Evolutionary conservation across 129 eudicot genomes (phyloP).

Genomic region (Chrysanthemum lavandulifolium): DNA sequence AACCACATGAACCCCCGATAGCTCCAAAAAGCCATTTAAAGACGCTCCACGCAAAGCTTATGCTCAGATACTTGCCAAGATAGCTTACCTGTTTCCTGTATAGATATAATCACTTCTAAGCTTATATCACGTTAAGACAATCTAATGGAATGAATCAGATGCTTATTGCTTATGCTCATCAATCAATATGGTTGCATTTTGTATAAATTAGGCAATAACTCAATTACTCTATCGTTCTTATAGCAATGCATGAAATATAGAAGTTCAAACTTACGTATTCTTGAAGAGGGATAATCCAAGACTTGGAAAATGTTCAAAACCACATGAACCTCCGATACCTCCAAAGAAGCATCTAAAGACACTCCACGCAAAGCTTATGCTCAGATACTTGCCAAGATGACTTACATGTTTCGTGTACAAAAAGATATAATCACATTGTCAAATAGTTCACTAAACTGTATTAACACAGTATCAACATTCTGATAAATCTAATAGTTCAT

Average conservation of each 20-base stretch:
- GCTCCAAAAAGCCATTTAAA: too few species aligned
- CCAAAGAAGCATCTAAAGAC: slow-evolving; percentile 27
- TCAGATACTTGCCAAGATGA: slow-evolving; percentile 20
- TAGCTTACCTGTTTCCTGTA: too few species aligned
- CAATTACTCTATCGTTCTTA: not conserved
- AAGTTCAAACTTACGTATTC: slow-evolving; percentile 11
- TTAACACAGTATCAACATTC: too few species aligned
- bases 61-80: too few species aligned
- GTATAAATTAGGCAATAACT: not conserved
- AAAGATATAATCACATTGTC: not conserved
- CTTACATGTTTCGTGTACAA: slow-evolving; percentile 70
- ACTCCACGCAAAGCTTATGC: slow-evolving; percentile 26
- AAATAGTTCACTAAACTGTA: not conserved
- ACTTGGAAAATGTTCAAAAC: slow-evolving; percentile 24
- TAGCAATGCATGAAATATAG: not conserved
- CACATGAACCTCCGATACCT: slow-evolving; percentile 18
- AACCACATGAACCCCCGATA: too few species aligned
- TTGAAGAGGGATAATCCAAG: slow-evolving; percentile 14
- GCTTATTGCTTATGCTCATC: too few species aligned
- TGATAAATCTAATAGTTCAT: too few species aligned
- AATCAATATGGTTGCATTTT: too few species aligned
- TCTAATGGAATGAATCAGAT: too few species aligned
- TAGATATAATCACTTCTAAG: too few species aligned
- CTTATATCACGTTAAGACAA: too few species aligned
- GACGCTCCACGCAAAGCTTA: too few species aligned